Base-by-base conservation (phyloP, 306 rosid species). In the Dicorynia guianensis region DNA sequence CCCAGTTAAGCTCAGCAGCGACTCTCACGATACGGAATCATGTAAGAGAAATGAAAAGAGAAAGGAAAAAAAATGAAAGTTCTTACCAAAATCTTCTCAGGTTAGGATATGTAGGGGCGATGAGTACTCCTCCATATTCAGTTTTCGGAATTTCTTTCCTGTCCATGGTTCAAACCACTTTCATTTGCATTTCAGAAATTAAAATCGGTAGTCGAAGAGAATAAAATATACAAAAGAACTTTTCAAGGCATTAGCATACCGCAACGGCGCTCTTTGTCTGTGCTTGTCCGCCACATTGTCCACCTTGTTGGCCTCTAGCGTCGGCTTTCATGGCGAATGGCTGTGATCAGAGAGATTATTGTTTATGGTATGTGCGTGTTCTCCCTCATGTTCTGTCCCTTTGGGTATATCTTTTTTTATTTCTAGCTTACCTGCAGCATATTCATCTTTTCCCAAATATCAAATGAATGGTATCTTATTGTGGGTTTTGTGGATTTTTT, bases 341-440 rank as follows among this genome's bases (percentile, higher is more conserved):
- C 33, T 67, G 19, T 42, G 64, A 15, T 40, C 73, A 55, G 5
- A 46, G 44, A 75, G 67, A 74, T 77, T 71, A 35, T 79, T 64
- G 67, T 77, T 74, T 80, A 67, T 74, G 90, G 93, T 90, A 87
- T 72, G 82, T 63, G 20, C 64, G 15, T 61, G 7, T 79, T 74
- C 72, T 61, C 75, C 76, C 71, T 79, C 66, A 33, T 47, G 19
- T 73, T 80, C 72, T 64, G 19, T 61, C 55, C 30, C 7, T 67
- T 48, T 65, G 61, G 83, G 49, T 78, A 74, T 62, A 67, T 63
- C 39, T 20, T 66, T 63, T 39, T 44, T 52, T 63, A 6, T 35
- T 48, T 3, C 5, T 59, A 7, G 5, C 6, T 64, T 64, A 35
- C 8, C 5, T 71, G 57, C 33, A n/a, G n/a, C n/a, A n/a, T 48